These are phyloP conservation scores for Magnusiomyces magnusii DNA, from an alignment of 1,139 yeast genomes.

Conservation along the genomic window DNA sequence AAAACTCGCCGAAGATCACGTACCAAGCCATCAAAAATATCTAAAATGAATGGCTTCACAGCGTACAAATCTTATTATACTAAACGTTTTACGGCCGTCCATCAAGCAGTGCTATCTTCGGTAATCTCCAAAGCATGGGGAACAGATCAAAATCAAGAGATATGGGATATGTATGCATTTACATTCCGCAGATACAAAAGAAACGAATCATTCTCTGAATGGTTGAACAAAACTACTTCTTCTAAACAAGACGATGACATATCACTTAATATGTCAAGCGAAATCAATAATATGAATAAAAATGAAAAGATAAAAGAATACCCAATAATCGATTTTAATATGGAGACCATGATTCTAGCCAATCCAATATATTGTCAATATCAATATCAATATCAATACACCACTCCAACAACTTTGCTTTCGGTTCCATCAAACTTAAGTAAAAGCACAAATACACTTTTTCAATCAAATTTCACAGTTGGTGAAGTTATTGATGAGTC, in stretches of 20 bases:
- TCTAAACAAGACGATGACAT: neutral
- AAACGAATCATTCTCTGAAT: constrained; percentile 8
- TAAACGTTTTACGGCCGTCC: constrained; percentile 5
- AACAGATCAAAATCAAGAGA: constrained; percentile 9
- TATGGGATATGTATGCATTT: constrained; percentile 14
- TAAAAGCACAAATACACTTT: too few relatives aligned
- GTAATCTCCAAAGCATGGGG: constrained; percentile 13
- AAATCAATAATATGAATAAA: neutral
- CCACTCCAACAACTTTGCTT: neutral
- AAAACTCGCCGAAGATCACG: neutral
- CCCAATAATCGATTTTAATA: neutral
- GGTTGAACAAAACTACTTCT: constrained; percentile 7
- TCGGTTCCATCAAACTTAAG: neutral
- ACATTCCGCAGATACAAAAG: constrained; percentile 12
- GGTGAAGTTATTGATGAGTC: neutral
- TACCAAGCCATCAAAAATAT: neutral
- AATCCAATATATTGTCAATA: neutral
- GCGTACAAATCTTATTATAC: constrained; percentile 14
- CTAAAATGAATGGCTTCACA: constrained; percentile 13
- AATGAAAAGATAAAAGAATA: neutral
- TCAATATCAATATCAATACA: neutral
- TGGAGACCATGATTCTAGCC: neutral
- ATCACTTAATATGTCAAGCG: neutral
- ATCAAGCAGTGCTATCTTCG: constrained; percentile 12
- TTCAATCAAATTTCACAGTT: neutral